Evolutionary conservation across 2,329 filamentous ascomycete genomes (phyloP), one percentile per base, ranked within the genome.

Genomic region (Trichoderma sp.): DNA sequence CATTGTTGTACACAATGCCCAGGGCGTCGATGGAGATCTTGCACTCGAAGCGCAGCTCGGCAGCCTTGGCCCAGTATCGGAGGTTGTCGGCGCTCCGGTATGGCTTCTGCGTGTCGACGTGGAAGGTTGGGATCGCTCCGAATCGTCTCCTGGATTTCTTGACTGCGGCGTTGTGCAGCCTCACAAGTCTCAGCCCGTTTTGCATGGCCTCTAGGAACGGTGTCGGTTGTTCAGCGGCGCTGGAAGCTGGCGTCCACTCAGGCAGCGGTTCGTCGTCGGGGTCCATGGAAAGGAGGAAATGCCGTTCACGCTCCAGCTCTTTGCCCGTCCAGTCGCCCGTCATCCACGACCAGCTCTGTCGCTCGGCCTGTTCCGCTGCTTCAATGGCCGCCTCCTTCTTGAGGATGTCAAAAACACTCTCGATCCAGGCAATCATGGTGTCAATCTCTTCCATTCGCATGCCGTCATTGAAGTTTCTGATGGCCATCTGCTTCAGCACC

Each of bases 21-120:
- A 96, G 90, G 26, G 95, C 93, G 76, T 97, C 93, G 66, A 97
- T 85, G 71, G 90, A 88, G 63, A 98, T 84, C 73, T 91, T 87
- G 49, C 94, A 87, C 80, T 98, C 96, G 90, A 95, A 99, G 67
- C 96, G 89, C 69, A 98, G 84, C 81, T 99, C 94, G 8, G 94
- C 94, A 1, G 95, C 96, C 82, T 99, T 99, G 80, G 92, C 87
- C 95, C 96, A 99, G 83, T 91, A 99, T 51, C 94, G 89, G 71
- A 99, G 85, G 78, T 99, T 99, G 74, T 99, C 96, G 3, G 94
- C 93, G 71, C 90, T 90, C 59, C 96, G 91, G 79, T 99, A 99
- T 0, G 96, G 96, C 81, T 98, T 98, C 70, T 89, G 90, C 11
- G 96, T 95, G 79, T 99, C 94, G n/a, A 89, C 90, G 78, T 98